Base-by-base conservation (phyloP, 805 yeast species). In the Lachancea dasiensis region DNA sequence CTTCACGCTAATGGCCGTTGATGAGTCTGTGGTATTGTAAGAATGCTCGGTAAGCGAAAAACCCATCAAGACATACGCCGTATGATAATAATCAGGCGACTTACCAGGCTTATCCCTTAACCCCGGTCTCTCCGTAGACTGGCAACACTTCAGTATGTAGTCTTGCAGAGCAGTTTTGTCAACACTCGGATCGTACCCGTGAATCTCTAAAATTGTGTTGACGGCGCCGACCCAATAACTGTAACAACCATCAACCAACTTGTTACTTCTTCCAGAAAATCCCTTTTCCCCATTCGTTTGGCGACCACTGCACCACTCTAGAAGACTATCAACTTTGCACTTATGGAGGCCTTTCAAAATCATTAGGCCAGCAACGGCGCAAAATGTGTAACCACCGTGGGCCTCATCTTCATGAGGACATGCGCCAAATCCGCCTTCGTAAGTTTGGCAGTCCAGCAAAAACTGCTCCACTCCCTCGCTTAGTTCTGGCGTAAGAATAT, bases 341-440 rank as follows among this genome's bases (percentile, higher is more conserved):
- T 59, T 45, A 34, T 63, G 58, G 1, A 72, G 67, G 19, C 64
- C 50, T 5, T 69, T 68, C 20, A 77, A 53, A 18, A 69, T 68
- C 44, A 69, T 72, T 41, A 76, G 63, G 34, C 77, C 73, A 31
- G 81, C 94, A 30, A 84, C 65, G 0, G 90, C 95, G 65, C 99
- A 92, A 58, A 76, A 92, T 0, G 97, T 77, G 57, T 92, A 94
- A 1, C 98, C 99, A 2, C 97, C 98, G 56, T 92, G 99, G 0
- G 97, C 97, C 60, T 92, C 99, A 43, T 76, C 81, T 4, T 72
- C 68, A 14, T 57, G 58, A 0, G 95, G 92, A 15, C 69, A 68
- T 1, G 95, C 95, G 1, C 89, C 86, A 62, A 90, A 84, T 0
- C 98, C 98, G 17, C 99, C 98, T 63, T 94, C 98, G 55, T 73